Base-by-base conservation (phyloP, 495 filamentous ascomycete genomes). In the Hyaloscypha hepaticicola region DNA sequence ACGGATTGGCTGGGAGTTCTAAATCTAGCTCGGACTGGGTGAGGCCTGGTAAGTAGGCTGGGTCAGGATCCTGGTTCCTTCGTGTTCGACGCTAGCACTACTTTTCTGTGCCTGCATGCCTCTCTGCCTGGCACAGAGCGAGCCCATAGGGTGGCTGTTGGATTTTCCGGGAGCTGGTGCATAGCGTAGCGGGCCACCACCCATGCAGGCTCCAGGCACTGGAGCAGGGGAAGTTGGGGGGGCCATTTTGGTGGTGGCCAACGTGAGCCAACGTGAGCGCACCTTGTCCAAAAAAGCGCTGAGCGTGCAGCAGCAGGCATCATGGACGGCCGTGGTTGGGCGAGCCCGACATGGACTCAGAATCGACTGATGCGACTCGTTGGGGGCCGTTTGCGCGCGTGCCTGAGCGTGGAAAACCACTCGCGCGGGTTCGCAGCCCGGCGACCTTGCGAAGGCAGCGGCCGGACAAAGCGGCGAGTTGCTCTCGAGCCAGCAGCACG, bases 61-160 rank as follows among this genome's bases (percentile, higher is more conserved):
- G 62, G 55, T 38, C 6, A 1, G 22, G 31, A 63, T 64, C 38
- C 61, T 48, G 21, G 61, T 60, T 34, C 27, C 12, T 51, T 63
- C 60, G 55, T 67, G 65, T 67, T 67, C 65, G 60, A 63, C 60
- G 65, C 65, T 67, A 63, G 60, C 60, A 60, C 65, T 67, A 63
- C 65, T 6, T 14, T 16, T 41, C 58, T 27, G 26, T 53, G 26
- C n/a, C 50, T 9, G n/a, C 9, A 21, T 53, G 50, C 50, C n/a
- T n/a, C n/a, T n/a, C n/a, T n/a, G n/a, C n/a, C n/a, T n/a, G n/a
- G n/a, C n/a, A n/a, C n/a, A n/a, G n/a, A 53, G 45, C 31, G 45
- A 29, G 41, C 22, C 38, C 19, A 33, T 5, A 5, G 21, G 26
- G 27, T 34, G 26, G 21, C 22, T 5, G 53, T 14, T 57, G 53